Base-by-base conservation (phyloP, 768 basidiomycete species). In the Boletus reticuloceps region DNA sequence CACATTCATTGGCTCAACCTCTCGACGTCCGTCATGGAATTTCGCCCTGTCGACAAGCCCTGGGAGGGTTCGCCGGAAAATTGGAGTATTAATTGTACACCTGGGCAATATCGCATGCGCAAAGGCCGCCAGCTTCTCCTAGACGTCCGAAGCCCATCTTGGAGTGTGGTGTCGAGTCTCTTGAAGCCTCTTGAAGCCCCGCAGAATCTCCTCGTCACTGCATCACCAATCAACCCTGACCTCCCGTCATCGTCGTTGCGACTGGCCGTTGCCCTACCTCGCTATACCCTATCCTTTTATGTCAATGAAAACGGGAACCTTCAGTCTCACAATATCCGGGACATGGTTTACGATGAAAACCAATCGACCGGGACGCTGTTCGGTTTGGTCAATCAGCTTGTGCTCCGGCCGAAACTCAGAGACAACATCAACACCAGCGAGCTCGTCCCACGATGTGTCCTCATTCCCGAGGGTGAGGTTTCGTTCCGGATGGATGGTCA, bases 341-440 rank as follows among this genome's bases (percentile, higher is more conserved):
- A 64, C 20, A 79, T 78, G 70, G 62, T 76, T 16, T 66, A 82
- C 16, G 77, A 80, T 47, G 4, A 48, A 1, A 48, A 65, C 34
- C 81, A 81, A 54, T 77, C 72, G 1, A 65, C 64, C 2, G 78
- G 78, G 3, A 74, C 77, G 1, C 61, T 83, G 64, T 70, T 79
- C 38, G 82, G 81, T n/a, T 58, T 82, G 37, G 36, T 47, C 27
- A 75, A 65, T 25, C 72, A 65, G 38, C 73, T 79, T 19, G 69
- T 82, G 6, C 70, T 81, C 45, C 69, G 76, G 20, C 64, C 60
- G 42, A 67, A 58, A 20, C 10, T 22, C 14, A 45, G 36, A 32
- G 32, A 20, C 1, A 36, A 36, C 12, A 19, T 47, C 17, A 19
- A 17, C 0, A 32, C 44, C 1, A 56, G 47, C 0, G 64, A 55